Evolutionary conservation across 805 yeast genomes (phyloP), one percentile per base, ranked within the genome.

Genomic region (Saturnispora kantuleensis): DNA sequence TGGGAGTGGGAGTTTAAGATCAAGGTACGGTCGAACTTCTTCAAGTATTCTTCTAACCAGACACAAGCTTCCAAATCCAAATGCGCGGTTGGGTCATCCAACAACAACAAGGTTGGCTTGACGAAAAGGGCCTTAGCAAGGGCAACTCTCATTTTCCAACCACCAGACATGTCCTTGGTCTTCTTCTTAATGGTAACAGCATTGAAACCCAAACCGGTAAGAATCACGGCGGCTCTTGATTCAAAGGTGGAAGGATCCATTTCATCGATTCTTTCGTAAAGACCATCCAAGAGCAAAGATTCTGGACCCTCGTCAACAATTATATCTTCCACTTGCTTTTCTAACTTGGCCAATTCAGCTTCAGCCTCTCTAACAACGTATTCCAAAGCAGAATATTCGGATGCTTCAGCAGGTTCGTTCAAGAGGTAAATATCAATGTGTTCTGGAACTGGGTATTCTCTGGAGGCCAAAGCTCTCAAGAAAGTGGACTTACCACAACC

Each of bases 121-220:
- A 93, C 97, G 73, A 93, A 93, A 57, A 93, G 75, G 29, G 98
- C 98, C 70, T 93, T 93, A 49, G 96, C 96, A 51, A 93, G 74
- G 38, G 98, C 97, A 50, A 93, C 98, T 72, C 98, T 87, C 98
- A 93, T 93, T 74, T 88, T 88, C 98, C 98, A 93, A 65, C 98
- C 98, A 78, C 98, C 98, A 62, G 97, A 87, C 98, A 93, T 93
- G 63, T 93, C 97, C 69, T 87, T 89, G 59, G 98, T 93, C 70
- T 81, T 83, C 77, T 93, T 93, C 63, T 76, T 74, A 60, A 93
- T 90, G 46, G 97, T 90, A 54, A 69, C 68, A 46, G 83, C 60
- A 68, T 84, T 85, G 81, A 93, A 93, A 59, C 98, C 98, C 66
- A 93, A 77, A 89, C 98, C 98, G 54, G 85, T 85, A 61, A 93